A percentile compares a stretch with the other conserved stretches of the same genome.
Evolutionary conservation across 2,329 filamentous ascomycete genomes (phyloP).

Genomic region (Scolecobasidium constrictum): DNA sequence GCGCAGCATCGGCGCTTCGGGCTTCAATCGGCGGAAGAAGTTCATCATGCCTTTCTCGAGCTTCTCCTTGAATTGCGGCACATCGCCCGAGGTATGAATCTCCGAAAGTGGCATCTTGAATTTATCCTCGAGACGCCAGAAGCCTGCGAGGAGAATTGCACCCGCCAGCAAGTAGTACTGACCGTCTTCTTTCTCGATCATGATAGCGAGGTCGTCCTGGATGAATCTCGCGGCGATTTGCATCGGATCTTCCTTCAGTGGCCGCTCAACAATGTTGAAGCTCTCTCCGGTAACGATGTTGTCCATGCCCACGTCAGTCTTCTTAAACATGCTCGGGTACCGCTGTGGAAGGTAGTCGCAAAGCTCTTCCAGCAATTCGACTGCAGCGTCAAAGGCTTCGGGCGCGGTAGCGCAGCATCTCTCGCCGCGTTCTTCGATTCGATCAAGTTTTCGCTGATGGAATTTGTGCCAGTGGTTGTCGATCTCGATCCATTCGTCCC

Average conservation of each 20-base stretch:
- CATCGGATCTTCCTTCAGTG: slow-evolving; percentile 69
- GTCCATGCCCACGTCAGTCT: slow-evolving; percentile 48
- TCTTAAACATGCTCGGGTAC: slow-evolving; percentile 60
- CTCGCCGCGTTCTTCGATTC: slow-evolving; percentile 54
- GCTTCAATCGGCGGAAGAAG: slow-evolving; percentile 63
- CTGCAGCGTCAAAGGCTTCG: slow-evolving; percentile 57
- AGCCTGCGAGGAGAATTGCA: slow-evolving; percentile 64
- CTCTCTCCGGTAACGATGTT: slow-evolving; percentile 62
- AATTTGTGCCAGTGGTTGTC: slow-evolving; percentile 68
- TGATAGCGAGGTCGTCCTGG: slow-evolving; percentile 75
- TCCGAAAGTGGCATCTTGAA: slow-evolving; percentile 67
- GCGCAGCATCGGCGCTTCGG: slow-evolving; percentile 54
- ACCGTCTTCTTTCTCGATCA: slow-evolving; percentile 66
- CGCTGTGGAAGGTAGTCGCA: slow-evolving; percentile 58
- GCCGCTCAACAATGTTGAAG: slow-evolving; percentile 56
- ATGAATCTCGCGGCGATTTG: slow-evolving; percentile 58
- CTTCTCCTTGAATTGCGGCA: slow-evolving; percentile 61
- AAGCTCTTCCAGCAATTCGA: slow-evolving; percentile 69
- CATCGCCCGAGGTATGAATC: slow-evolving; percentile 68
- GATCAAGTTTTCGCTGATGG: slow-evolving; percentile 58
- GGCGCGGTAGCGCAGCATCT: slow-evolving; percentile 62
- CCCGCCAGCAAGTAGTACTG: slow-evolving; percentile 75
- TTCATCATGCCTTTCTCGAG: slow-evolving; percentile 70
- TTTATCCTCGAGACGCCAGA: slow-evolving; percentile 77
- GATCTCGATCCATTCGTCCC: slow-evolving; percentile 73